Evolutionary conservation across 2,329 filamentous ascomycete species (phyloP), one percentile per base, ranked within the genome.

Genomic region (Trichoderma harzianum): DNA sequence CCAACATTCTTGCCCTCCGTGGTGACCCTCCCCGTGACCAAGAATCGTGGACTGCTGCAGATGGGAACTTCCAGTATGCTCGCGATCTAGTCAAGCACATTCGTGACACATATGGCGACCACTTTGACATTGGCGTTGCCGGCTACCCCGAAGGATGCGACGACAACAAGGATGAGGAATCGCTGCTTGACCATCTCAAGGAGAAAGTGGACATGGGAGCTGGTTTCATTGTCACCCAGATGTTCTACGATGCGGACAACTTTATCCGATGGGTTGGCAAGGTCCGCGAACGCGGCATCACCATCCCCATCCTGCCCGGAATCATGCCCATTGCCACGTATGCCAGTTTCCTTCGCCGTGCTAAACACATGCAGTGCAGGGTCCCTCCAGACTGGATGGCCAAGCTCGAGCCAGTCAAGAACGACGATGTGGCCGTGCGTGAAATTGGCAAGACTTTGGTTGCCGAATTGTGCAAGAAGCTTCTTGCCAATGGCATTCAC

Each of bases 221-320:
- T 74, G 92, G 92, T 7, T 99, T 98, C 80, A 93, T 99, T 74
- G 93, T 99, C 69, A 98, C 96, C 0, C 96, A 99, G 84, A 99
- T 99, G 96, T 98, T 98, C 84, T 99, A 99, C 85, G 95, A 99
- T 78, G 95, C 90, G 64, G 95, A 99, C 78, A 95, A 96, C 79
- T 99, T 99, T 83, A 83, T 98, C 69, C 88, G 91, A 68, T 99
- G 96, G 96, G 92, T 97, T 47, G 86, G 89, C 76, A 96, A 93
- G 80, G 94, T 95, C 72, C 92, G 95, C 64, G 93, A 91, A 67
- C 91, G 90, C 78, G 96, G 96, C 62, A 95, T 99, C 78, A 91
- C 84, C 30, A 86, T 96, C 36, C 93, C 93, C 18, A 96, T 97
- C 75, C 88, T 97, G 63, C 92, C 93, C 3, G 94, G 94, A 28